Evolutionary conservation across 805 yeast genomes (phyloP).

Genomic region (Soucietia sequanensis): DNA sequence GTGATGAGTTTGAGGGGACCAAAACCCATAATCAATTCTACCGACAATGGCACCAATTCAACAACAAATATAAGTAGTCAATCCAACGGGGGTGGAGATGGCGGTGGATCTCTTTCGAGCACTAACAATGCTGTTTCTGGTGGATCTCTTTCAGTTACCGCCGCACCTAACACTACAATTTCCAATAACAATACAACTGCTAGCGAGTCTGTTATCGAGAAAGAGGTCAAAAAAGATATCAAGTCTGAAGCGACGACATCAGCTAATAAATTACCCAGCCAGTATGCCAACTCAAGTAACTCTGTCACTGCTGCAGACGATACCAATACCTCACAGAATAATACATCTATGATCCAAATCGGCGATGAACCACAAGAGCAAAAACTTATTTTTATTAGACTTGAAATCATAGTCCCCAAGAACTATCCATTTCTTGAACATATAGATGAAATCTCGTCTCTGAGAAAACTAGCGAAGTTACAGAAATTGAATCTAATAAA

Average conservation of each 20-base stretch:
- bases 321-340: neutral
- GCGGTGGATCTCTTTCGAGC: conserved; percentile 3
- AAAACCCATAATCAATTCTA: conserved; percentile 12
- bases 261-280: neutral
- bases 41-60: conserved; percentile 1
- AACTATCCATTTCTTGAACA: conserved; percentile 69
- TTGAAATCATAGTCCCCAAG: conserved; percentile 68
- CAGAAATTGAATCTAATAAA: conserved; percentile 24
- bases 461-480: conserved; percentile 14
- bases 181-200: too few relatives aligned
- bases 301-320: too few relatives aligned
- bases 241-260: neutral
- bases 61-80: too few relatives aligned
- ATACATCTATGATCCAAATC: conserved; percentile 1
- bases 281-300: too few relatives aligned
- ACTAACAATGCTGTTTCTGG: neutral
- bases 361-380: conserved; percentile 37
- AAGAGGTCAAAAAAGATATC: neutral
- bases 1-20: conserved; percentile 75
- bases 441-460: conserved; percentile 7
- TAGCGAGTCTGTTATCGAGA: too few relatives aligned
- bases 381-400: conserved; percentile 60
- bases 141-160: too few relatives aligned
- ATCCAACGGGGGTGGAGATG: too few relatives aligned
- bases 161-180: neutral